Base-by-base conservation (phyloP, 352 stramenopile species). In the Phytophthora constricta region DNA sequence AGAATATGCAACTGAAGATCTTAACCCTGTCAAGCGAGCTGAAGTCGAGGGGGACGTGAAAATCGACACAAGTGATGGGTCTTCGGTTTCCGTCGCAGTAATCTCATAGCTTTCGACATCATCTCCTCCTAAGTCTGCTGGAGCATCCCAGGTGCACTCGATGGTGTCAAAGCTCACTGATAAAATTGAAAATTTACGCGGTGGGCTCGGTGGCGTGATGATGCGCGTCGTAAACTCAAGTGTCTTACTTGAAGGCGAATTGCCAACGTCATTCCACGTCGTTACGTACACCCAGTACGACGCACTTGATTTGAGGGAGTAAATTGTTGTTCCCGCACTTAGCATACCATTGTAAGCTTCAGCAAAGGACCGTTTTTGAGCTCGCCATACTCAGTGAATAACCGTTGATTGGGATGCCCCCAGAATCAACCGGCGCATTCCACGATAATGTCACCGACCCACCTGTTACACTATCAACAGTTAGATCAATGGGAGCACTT, bases 281-380 rank as follows among this genome's bases (percentile, higher is more conserved):
- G 65, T 47, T 8, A 79, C 75, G 23, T 76, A 72, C 20, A 80
- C 78, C 73, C 59, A 87, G 25, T 90, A 91, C 4, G 8, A 53
- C 0, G 80, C 75, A 1, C n/a, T 64, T 5, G 82, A 37, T 0
- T 41, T n/a, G 1, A 92, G 58, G 0, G 37, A 28, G 9, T 72
- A 31, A 14, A 89, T 56, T 1, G 39, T 73, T 19, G 80, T 80
- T 1, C n/a, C n/a, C n/a, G 27, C 23, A n/a, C 58, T 72, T 17
- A 65, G 23, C 9, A 62, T 56, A 26, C 73, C 71, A 1, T 48
- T 53, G 31, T 79, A 83, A 3, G 34, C 31, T 17, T 66, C 43
- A 5, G 27, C 28, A 45, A 76, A n/a, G 70, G 31, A 2, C 63
- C 66, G 13, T 49, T 9, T 56, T 41, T 0, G 37, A 52, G 2